Base-by-base conservation (phyloP, 169 alveolate species). In the Cryptosporidium muris region DNA sequence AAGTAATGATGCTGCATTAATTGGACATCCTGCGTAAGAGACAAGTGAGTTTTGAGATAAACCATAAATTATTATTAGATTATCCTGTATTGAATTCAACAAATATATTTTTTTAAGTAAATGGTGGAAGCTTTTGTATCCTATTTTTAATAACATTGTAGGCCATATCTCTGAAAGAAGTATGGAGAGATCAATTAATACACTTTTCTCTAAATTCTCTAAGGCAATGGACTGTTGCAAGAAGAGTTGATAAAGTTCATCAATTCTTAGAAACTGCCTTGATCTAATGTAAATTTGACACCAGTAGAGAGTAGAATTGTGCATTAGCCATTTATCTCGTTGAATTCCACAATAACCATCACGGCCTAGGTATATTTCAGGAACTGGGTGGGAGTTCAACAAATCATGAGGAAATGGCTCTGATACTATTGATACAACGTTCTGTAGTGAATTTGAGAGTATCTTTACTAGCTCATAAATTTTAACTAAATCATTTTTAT, bases 141-240 rank as follows among this genome's bases (percentile, higher is more conserved):
- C 37, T 37, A 51, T 53, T n/a, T 37, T 74, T 1, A 45, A 43
- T 42, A 45, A 14, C 16, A 14, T 25, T 5, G 12, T 12, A 1
- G 66, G 38, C 85, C 85, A 74, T 4, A 60, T 74, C 60, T 74
- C 63, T 9, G 54, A 66, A 34, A 74, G 60, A 16, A 74, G 25
- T 34, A 34, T 42, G 34, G 64, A 48, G 48, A 74, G 16, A 43
- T 74, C 85, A 42, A 54, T 58, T 43, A 58, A 74, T 58, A 74
- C 60, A 58, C 60, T 74, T 60, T 68, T 74, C 7, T 74, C 85
- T 9, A 51, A 45, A 25, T 74, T 74, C 12, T 74, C 85, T 7
- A 62, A 16, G 43, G 5, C 60, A 7, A 74, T 43, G 34, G 60
- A 56, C 25, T 74, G 85, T 47, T 60, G 54, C 8, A 58, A 68